Evolutionary conservation across 768 basidiomycete species (phyloP).

Genomic region (Trametes cingulata): DNA sequence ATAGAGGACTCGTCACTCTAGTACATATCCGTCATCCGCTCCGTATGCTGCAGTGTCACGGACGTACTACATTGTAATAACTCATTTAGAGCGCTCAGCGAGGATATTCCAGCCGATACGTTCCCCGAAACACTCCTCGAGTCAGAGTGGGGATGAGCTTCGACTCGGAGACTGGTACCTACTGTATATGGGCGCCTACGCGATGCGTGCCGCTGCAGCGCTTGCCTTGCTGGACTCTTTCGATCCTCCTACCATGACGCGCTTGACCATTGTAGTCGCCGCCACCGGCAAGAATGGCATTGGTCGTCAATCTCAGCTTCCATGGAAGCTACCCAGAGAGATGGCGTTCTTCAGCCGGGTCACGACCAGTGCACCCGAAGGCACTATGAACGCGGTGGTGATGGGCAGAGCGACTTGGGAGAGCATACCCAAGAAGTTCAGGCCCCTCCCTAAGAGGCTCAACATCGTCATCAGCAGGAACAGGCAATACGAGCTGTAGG

Average conservation of each 20-base stretch:
- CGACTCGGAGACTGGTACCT: too few relatives aligned
- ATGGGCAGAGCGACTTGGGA: conserved; percentile 99
- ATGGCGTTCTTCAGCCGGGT: conserved; percentile 91
- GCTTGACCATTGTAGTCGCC: conserved; percentile 90
- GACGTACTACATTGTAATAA: too few relatives aligned
- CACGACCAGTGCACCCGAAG: conserved; percentile 60
- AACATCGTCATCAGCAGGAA: conserved; percentile 81
- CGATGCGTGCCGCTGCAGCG: too few relatives aligned
- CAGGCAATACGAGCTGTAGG: conserved; percentile 62
- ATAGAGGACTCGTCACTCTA: too few relatives aligned
- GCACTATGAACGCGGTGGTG: conserved; percentile 69
- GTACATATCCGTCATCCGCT: too few relatives aligned
- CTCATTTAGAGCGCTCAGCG: too few relatives aligned
- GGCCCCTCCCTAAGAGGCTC: conserved; percentile 72
- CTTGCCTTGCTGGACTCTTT: too few relatives aligned
- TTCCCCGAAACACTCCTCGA: too few relatives aligned
- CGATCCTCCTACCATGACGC: conserved; percentile 21
- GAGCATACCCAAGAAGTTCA: conserved; percentile 83
- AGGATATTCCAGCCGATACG: too few relatives aligned
- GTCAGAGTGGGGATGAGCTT: too few relatives aligned
- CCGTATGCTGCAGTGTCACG: too few relatives aligned
- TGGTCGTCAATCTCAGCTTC: conserved; percentile 71
- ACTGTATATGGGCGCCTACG: too few relatives aligned
- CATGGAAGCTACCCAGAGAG: conserved; percentile 88
- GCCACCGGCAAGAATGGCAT: conserved; percentile 89